These are phyloP conservation scores for Sungouiozyma ichnusensis DNA, from an alignment of 805 yeast species.

Conservation along the genomic window DNA sequence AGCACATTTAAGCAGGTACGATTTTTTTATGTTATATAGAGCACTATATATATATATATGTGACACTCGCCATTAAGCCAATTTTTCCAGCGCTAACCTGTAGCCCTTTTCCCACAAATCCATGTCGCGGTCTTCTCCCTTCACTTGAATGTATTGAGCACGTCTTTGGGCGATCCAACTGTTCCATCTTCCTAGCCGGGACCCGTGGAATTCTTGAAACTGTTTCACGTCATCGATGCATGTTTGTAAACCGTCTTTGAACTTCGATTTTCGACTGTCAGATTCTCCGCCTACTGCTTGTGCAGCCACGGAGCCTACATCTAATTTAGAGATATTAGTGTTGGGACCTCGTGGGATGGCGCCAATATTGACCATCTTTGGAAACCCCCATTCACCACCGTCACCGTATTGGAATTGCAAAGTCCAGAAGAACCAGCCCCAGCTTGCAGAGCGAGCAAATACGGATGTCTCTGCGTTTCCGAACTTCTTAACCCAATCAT, in stretches of 20 bases:
- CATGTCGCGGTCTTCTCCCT: slow-evolving; percentile 45
- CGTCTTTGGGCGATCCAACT: slow-evolving; percentile 61
- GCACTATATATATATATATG: no score
- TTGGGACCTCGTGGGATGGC: slow-evolving; percentile 31
- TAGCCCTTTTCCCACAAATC: slow-evolving; percentile 95
- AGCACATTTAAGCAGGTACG: no score
- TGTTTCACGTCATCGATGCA: slow-evolving; percentile 67
- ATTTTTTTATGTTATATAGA: background rate
- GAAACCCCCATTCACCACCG: slow-evolving; percentile 96
- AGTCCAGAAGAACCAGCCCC: slow-evolving; percentile 87
- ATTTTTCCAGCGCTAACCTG: background rate
- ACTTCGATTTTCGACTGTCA: slow-evolving; percentile 71
- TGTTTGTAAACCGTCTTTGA: slow-evolving; percentile 61
- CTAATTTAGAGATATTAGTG: slow-evolving; percentile 28
- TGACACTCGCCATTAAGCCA: background rate
- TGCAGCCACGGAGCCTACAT: slow-evolving; percentile 34
- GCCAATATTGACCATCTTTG: slow-evolving; percentile 60
- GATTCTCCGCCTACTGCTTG: slow-evolving; percentile 61
- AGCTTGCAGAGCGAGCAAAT: slow-evolving; percentile 43
- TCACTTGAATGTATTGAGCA: slow-evolving; percentile 44
- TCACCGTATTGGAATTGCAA: slow-evolving; percentile 76
- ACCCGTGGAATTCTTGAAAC: slow-evolving; percentile 60
- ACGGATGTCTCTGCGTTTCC: slow-evolving; percentile 46
- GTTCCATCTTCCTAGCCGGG: slow-evolving; percentile 60
- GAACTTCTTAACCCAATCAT: slow-evolving; percentile 44